Evolutionary conservation across 2,329 filamentous ascomycete species (phyloP), one percentile per base, ranked within the genome.

Genomic region (Pseudophaeomoniella oleicola): DNA sequence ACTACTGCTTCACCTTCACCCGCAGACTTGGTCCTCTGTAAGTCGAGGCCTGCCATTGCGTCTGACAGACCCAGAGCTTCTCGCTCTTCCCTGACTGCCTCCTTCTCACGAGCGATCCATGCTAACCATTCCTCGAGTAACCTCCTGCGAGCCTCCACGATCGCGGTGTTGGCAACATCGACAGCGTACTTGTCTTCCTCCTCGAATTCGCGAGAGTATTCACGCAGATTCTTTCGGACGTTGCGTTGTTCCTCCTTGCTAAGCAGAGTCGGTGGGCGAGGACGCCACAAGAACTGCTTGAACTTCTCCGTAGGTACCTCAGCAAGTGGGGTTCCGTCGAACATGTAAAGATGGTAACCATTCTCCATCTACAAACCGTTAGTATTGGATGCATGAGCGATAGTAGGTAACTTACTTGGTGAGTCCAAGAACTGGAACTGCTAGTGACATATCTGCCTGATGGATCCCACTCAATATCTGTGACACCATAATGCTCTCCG

Each of bases 301-400:
- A 98, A 96, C 62, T 92, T 92, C 47, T 98, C 90, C 40, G 93
- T 72, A 36, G 78, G 79, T 60, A 94, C 84, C 63, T 98, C 92
- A 40, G 86, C 79, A 37, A 98, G 75, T 37, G 81, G 73, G 50
- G 82, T 79, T 45, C 90, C 92, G 58, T 78, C 82, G 74, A 98
- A 98, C 57, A 93, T 87, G 72, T 94, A 96, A 43, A 98, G 67
- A 60, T 96, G 88, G 69, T 94, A 98, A 45, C 90, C 90, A 58
- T 96, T 98, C 69, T 98, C 90, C 85, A 96, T 94, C 84, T 94
- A 54, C 19, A 18, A 4, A 34, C 14, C 35, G 34, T 54, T 50
- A 53, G 48, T 41, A 32, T 19, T 18, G 11, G 10, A 2, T 32
- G 10, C 15, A 36, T 16, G n/a, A 16, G 14, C 35, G 10, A 30